Conservation (phyloP, 192 early-diverging fungal species). For the Entophlyctis luteolus region DNA sequence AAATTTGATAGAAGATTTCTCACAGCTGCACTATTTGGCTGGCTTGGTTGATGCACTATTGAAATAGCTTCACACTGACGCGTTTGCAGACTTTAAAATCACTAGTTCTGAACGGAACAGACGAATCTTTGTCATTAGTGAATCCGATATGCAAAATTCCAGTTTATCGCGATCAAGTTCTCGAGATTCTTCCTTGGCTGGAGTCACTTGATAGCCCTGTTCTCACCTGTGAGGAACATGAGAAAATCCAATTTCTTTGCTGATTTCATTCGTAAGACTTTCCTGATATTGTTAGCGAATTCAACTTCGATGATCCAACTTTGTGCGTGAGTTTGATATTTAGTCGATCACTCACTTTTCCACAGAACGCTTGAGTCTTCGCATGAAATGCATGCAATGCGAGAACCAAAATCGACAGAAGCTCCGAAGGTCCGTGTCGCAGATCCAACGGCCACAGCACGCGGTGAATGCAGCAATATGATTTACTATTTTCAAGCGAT, state of each 20-base stretch:
- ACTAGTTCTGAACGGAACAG: constrained; percentile 19
- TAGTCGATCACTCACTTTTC: no score
- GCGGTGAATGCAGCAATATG: neutral
- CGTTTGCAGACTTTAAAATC: constrained; percentile 18
- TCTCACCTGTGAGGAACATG: neutral
- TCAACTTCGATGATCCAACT: no score
- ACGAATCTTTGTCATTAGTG: neutral
- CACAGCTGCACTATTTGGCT: constrained; percentile 29
- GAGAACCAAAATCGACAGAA: neutral
- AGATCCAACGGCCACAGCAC: neutral
- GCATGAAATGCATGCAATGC: no score
- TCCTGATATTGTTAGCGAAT: no score
- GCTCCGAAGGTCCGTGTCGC: neutral
- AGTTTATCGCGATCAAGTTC: constrained; percentile 1
- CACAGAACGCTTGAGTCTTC: no score
- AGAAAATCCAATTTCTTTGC: neutral
- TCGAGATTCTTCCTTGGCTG: constrained; percentile 17
- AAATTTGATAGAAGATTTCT: constrained; percentile 32
- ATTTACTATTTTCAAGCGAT: constrained; percentile 21
- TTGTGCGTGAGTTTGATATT: no score
- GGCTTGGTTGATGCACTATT: neutral
- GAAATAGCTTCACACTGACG: neutral
- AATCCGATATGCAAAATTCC: constrained; percentile 33
- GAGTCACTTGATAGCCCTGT: constrained; percentile 24
- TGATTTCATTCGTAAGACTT: no score